Evolutionary conservation across 192 early-diverging fungal genomes (phyloP), one percentile per base, ranked within the genome.

Genomic region (Obelidium mucronatum): DNA sequence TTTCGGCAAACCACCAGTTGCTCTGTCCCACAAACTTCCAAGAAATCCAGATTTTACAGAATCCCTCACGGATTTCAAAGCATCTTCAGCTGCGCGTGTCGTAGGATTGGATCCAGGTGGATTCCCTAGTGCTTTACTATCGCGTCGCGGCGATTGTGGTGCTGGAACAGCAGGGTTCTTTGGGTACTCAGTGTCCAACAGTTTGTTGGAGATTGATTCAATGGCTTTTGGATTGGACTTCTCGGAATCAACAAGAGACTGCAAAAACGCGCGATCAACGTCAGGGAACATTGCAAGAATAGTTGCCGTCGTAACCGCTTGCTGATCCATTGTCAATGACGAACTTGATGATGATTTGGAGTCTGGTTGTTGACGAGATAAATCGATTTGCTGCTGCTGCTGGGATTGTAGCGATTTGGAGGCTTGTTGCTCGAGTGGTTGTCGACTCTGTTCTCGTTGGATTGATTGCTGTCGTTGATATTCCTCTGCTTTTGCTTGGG

Each of bases 141-240:
- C 36, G n/a, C 24, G 40, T 24, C 17, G 6, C 17, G 39, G 24
- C 22, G 63, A 30, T 39, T 8, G 15, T 39, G 62, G 62, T 30
- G n/a, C 30, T 26, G 69, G 69, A 54, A 39, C 5, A 24, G 26
- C 54, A 15, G 39, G 40, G 1, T 0, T 5, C 71, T 83, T 83
- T 5, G 91, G 90, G 60, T 92, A 94, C 31, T 82, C 76, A 17
- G 79, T 68, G 59, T 90, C 87, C 8, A 91, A 67, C 2, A 93
- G 71, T 75, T 81, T 81, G 70, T 90, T 86, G 34, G 88, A 87
- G 3, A 94, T 89, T 40, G 86, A 80, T 33, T 74, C 64, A 5
- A 78, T 58, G 8, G 77, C 65, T 36, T 77, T 58, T 6, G 75
- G 86, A 40, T 90, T 84, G 11, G 82, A 52, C 1, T 75, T 88